Evolutionary conservation across 2,329 filamentous ascomycete species (phyloP).

Genomic region (Pestalotiopsis sp.): DNA sequence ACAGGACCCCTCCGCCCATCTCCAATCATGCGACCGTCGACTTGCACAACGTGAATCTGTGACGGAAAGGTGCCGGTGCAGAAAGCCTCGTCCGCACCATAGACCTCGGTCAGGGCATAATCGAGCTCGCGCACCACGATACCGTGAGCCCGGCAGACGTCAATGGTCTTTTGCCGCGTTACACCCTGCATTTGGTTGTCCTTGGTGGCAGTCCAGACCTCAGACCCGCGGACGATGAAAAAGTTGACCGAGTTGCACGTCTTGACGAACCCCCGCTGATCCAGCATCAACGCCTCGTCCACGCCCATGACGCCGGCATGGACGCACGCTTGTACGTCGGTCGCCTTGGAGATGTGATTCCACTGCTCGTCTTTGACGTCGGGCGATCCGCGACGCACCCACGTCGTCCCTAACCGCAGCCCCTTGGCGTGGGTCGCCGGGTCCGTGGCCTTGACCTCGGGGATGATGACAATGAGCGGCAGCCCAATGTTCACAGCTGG

Average conservation of each 20-base stretch:
- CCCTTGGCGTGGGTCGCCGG: constrained; percentile 24
- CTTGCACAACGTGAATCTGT: constrained; percentile 28
- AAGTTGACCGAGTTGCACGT: constrained; percentile 36
- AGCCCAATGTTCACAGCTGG: constrained; percentile 30
- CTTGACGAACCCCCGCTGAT: constrained; percentile 31
- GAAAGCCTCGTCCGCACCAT: constrained; percentile 33
- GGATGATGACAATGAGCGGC: constrained; percentile 33
- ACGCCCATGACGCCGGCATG: constrained; percentile 32
- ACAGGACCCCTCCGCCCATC: constrained; percentile 25
- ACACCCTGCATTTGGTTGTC: constrained; percentile 35
- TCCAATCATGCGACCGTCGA: constrained; percentile 26
- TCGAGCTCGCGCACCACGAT: constrained; percentile 29
- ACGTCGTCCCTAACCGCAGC: constrained; percentile 28
- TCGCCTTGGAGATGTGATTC: constrained; percentile 35
- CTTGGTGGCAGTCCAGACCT: constrained; percentile 34
- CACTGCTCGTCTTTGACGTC: constrained; percentile 35
- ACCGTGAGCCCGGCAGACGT: constrained; percentile 28
- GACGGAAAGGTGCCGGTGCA: constrained; percentile 32
- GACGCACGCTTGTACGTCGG: constrained; percentile 32
- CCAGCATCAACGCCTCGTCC: constrained; percentile 33
- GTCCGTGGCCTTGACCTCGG: constrained; percentile 29
- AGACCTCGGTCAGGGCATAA: constrained; percentile 32
- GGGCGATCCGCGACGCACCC: constrained; percentile 31
- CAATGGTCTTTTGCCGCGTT: constrained; percentile 32
- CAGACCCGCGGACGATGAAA: constrained; percentile 32